Base-by-base conservation (phyloP, 805 yeast species). In the Hanseniaspora opuntiae region DNA sequence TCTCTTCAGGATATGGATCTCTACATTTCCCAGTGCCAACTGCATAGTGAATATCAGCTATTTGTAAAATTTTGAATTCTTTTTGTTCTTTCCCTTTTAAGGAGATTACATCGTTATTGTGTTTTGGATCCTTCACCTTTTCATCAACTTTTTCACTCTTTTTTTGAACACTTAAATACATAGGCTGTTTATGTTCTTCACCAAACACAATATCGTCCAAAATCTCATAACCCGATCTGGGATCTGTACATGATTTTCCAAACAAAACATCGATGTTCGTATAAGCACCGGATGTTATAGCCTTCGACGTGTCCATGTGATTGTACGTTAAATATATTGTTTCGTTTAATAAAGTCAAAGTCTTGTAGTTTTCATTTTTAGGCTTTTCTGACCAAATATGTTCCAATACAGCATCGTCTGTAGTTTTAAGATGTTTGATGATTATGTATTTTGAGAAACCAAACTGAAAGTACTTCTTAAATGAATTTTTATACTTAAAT, bases 1-100 rank as follows among this genome's bases (percentile, higher is more conserved):
- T 24, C 6, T 68, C 69, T 3, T 66, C 67, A 1, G 93, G 90
- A 40, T 63, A 77, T 12, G 84, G 81, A 62, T 89, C 94, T 51
- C 83, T 71, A 62, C 97, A 93, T 47, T 66, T 65, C 14, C 97
- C 97, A 52, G 70, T 74, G 6, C 88, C 89, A 0, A 95, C 84
- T n/a, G 93, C 76, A 63, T 84, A 82, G 67, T 93, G 98, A 54
- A 90, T 70, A 65, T 93, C 97, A 0, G 97, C 95, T 5, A 90
- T 78, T 66, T 93, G 98, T 11, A 87, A 67, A 41, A 93, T 82
- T 65, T 84, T 90, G 67, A 82, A 86, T 53, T 71, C 75, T 4
- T 78, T 79, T 20, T 74, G 62, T 2, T 67, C 56, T 11, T 67
- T 60, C 16, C 74, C 62, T 48, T 69, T 67, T 41, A 79, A 65